Base-by-base conservation (phyloP, 192 early-diverging fungal species). In the Chytriomyces hyalinus region DNA sequence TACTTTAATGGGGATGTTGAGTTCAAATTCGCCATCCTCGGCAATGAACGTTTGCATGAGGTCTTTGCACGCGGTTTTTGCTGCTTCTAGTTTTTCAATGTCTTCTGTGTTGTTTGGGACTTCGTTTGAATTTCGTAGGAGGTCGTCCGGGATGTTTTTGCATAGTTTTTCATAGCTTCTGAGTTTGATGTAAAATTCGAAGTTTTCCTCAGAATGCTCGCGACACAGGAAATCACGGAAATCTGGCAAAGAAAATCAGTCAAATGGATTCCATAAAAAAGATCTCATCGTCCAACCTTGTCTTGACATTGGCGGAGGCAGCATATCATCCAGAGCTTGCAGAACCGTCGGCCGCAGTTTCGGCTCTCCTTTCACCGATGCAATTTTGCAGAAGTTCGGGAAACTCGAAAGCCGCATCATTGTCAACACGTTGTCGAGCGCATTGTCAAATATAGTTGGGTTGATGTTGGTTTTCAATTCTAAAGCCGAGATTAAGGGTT, bases 391-490 rank as follows among this genome's bases (percentile, higher is more conserved):
- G 65, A 81, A 81, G 10, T 75, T 67, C 13, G 74, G 75, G 50
- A 81, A 77, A 8, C 59, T 65, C 20, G 57, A 67, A 15, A 67
- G 64, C 4, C 80, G 70, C 76, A 81, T 62, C 76, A 78, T 78
- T 50, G 53, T 81, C 4, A 72, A 57, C 17, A 78, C 71, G 46
- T 73, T 48, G 17, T 81, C 76, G 24, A 81, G 6, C 26, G 76
- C 80, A n/a, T 13, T 57, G 48, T 78, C 51, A 49, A 81, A 78
- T 44, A 81, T 59, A 51, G 65, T 65, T 65, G 80, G 80, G 51
- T 81, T 62, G 26, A 69, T 48, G 65, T 59, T 67, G 6, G 36
- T 68, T 45, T 78, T 78, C 47, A 44, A 50, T 28, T 77, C 71
- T 6, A 74, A 61, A n/a, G 63, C 62, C 7, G 6, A 0, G 11